A percentile compares a stretch with the other conserved stretches of the same genome.
Conservation (phyloP, 257 asterid species). For the Coffea eugenioides region DNA sequence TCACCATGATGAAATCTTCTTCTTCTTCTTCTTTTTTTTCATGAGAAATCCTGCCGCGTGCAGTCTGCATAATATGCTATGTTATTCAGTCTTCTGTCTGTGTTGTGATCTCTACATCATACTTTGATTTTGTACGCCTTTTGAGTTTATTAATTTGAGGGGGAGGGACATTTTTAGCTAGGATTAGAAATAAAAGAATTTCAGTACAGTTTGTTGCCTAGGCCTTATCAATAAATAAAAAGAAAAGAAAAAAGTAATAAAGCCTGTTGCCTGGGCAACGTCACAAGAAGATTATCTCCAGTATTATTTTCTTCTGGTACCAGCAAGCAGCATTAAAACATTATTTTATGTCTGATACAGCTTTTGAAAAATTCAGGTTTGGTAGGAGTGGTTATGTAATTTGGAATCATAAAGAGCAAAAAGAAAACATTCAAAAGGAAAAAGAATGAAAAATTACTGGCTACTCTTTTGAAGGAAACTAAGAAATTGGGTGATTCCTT, state of each 20-base stretch:
- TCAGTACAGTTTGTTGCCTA: neutral
- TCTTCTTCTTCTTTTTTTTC: neutral
- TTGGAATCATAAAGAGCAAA: neutral
- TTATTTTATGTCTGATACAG: neutral
- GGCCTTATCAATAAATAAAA: neutral
- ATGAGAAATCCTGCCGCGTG: neutral
- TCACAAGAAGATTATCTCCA: neutral
- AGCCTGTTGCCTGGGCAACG: neutral
- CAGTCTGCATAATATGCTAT: neutral
- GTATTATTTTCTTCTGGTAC: neutral
- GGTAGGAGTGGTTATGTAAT: too few species aligned
- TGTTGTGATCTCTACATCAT: neutral
- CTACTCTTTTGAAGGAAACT: neutral
- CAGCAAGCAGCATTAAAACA: neutral
- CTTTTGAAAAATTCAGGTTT: neutral
- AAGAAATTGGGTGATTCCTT: neutral
- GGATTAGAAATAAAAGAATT: neutral
- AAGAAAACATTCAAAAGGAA: too few species aligned
- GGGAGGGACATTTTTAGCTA: neutral
- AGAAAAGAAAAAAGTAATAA: too few species aligned
- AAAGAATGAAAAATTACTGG: neutral
- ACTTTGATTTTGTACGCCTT: neutral
- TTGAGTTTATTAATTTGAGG: neutral
- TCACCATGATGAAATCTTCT: neutral
- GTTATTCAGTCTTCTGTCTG: neutral